Percentiles rank a stretch among this genome's conserved stretches.
Conservation (phyloP, 495 filamentous ascomycete species). For the Cryomyces minteri region DNA sequence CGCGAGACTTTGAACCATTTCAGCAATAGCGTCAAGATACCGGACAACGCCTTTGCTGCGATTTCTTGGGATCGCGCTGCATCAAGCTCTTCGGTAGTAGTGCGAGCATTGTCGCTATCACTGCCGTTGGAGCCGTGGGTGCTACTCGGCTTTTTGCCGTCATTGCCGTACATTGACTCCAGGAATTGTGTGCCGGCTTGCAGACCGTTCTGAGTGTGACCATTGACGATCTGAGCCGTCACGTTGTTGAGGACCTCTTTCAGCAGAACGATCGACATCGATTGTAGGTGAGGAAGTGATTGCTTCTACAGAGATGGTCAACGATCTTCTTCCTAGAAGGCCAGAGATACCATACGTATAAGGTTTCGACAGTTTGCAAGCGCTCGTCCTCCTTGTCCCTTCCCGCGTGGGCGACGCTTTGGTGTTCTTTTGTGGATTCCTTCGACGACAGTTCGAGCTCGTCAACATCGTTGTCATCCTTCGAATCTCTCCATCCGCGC, state of each 20-base stretch:
- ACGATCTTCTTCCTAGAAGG: constrained; percentile 1
- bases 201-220: constrained; percentile 27
- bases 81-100: constrained; percentile 41
- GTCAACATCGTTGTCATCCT: constrained; percentile 9
- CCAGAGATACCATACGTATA: constrained; percentile 48
- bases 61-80: constrained; percentile 68
- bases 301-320: constrained; percentile 33
- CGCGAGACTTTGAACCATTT: constrained; percentile 97
- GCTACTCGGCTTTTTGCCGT: constrained; percentile 2
- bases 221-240: constrained; percentile 39
- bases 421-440: constrained; percentile 1
- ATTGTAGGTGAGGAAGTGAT: constrained; percentile 71
- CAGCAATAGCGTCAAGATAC: constrained; percentile 61
- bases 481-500: constrained; percentile 45
- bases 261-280: constrained; percentile 80
- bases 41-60: constrained; percentile 74
- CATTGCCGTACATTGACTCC: constrained; percentile 20
- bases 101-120: background rate
- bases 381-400: constrained; percentile 13
- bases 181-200: constrained; percentile 21
- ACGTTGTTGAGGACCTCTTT: constrained; percentile 76
- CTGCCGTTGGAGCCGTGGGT: constrained; percentile 11
- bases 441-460: background rate
- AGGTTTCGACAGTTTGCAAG: constrained; percentile 49
- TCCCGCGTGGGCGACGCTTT: too few species aligned